A percentile compares a stretch with the other conserved stretches of the same genome.
Evolutionary conservation across 805 yeast genomes (phyloP).

Genomic region (Metschnikowia gelsemii): DNA sequence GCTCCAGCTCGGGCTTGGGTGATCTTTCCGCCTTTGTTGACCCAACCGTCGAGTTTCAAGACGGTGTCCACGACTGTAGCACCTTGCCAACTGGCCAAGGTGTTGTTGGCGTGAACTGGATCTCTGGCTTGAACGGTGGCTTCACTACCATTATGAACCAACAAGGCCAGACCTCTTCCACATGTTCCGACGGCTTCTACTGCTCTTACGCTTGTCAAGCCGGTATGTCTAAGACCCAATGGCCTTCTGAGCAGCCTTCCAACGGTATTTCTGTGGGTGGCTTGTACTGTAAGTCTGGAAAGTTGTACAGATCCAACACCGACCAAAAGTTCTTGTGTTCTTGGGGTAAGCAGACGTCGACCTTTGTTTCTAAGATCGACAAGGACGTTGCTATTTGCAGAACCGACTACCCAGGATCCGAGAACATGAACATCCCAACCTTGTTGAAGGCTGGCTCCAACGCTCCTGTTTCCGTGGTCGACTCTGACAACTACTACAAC

Average conservation of each 20-base stretch:
- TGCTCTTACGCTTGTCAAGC: conserved; percentile 78
- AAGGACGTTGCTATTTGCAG: conserved; percentile 65
- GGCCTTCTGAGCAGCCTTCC: conserved; percentile 68
- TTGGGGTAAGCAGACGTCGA: conserved; percentile 59
- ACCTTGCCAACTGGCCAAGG: conserved; percentile 25
- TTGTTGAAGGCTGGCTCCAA: conserved; percentile 53
- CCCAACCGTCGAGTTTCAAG: conserved; percentile 21
- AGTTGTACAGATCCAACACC: conserved; percentile 59
- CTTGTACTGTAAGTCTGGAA: conserved; percentile 58
- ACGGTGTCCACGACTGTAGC: conserved; percentile 24
- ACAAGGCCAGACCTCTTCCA: conserved; percentile 46
- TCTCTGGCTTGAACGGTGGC: conserved; percentile 38
- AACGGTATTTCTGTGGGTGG: conserved; percentile 76
- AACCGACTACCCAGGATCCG: conserved; percentile 82
- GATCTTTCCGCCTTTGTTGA: conserved; percentile 20
- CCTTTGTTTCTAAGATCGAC: conserved; percentile 49
- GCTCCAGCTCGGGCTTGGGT: conserved; percentile 13
- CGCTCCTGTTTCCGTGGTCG: conserved; percentile 54
- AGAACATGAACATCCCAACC: conserved; percentile 76
- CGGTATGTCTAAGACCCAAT: conserved; percentile 80
- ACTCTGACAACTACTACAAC: conserved; percentile 48
- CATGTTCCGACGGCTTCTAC: conserved; percentile 64
- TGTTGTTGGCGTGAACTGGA: conserved; percentile 23
- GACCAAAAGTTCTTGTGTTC: conserved; percentile 56
- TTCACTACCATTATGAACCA: conserved; percentile 47